Evolutionary conservation across 1,284 basidiomycete genomes (phyloP), one percentile per base, ranked within the genome.

Genomic region (Sphagnurus paluster): DNA sequence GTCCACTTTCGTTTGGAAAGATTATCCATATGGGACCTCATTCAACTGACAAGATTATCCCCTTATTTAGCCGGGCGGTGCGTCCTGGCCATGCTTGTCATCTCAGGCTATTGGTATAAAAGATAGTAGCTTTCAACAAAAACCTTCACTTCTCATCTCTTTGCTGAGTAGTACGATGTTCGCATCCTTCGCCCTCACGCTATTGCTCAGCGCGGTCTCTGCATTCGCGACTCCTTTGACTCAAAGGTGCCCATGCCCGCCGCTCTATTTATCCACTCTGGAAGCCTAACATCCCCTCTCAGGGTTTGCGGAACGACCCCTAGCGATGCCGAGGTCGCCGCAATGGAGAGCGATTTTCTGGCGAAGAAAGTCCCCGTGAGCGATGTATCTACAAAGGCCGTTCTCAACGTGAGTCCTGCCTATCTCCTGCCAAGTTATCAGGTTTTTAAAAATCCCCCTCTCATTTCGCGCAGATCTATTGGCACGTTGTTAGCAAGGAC

Each of bases 401-500:
- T 57, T 24, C 53, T 66, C 32, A 58, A 56, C 17, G 59, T 61
- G 43, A 20, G 33, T 42, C 7, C 8, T 14, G 28, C 26, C 10
- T 19, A 9, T 14, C 23, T 9, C 24, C 25, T 17, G 61, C 39
- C 6, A 21, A n/a, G n/a, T 37, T 23, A 9, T 35, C 25, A 7
- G 11, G n/a, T 11, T 19, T 40, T 16, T 16, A 26, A 30, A 36
- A 23, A 9, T 14, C 10, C 2, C 37, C 10, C 26, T 40, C 7
- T 35, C 5, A n/a, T n/a, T n/a, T n/a, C 21, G 66, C 26, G 1
- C 54, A 69, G 46, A 68, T 79, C 25, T 69, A 74, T 63, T 76
- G 71, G 64, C 73, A 79, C 54, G 75, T 78, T 47, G 67, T 80
- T 55, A 63, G 61, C 55, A 49, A 67, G 46, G 66, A 71, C 54